Evolutionary conservation across 305 asterid genomes (phyloP).

Genomic region (Plantago lanceolata): DNA sequence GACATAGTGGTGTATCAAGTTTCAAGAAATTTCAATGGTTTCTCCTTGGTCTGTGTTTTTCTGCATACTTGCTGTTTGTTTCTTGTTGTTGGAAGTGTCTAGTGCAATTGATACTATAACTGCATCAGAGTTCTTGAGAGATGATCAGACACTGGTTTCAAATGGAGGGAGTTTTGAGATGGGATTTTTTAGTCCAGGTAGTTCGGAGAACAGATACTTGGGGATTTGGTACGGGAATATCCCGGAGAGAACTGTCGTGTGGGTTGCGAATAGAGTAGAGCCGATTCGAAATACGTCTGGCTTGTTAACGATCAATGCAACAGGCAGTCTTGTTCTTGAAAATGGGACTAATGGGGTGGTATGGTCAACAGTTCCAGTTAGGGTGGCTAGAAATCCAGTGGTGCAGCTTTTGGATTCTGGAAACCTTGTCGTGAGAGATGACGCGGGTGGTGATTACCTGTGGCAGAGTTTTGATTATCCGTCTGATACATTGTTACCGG

Average conservation of each 20-base stretch:
- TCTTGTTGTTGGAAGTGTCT: constrained; percentile 17
- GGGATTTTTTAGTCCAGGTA: constrained; percentile 46
- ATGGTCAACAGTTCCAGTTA: constrained; percentile 31
- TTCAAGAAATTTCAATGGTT: neutral
- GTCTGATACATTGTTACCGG: constrained; percentile 24
- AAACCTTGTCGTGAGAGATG: constrained; percentile 31
- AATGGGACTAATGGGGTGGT: constrained; percentile 24
- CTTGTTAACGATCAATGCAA: constrained; percentile 25
- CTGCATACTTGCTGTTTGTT: constrained; percentile 16
- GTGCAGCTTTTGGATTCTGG: constrained; percentile 38
- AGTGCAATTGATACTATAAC: constrained; percentile 23
- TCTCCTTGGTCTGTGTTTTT: constrained; percentile 6
- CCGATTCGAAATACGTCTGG: constrained; percentile 39
- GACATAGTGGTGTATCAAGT: neutral
- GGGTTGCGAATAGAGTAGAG: constrained; percentile 44
- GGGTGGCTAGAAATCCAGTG: constrained; percentile 10
- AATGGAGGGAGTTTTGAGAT: constrained; percentile 37
- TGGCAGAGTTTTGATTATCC: constrained; percentile 21
- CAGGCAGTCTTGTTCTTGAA: constrained; percentile 25
- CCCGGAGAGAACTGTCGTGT: constrained; percentile 37
- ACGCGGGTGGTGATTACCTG: neutral
- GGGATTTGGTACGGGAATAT: constrained; percentile 49
- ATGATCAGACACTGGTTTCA: constrained; percentile 37
- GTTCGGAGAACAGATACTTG: constrained; percentile 32
- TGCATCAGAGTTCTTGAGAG: constrained; percentile 30